Evolutionary conservation across 257 asterid species (phyloP), one percentile per base, ranked within the genome.

Genomic region (Asclepias syriaca): DNA sequence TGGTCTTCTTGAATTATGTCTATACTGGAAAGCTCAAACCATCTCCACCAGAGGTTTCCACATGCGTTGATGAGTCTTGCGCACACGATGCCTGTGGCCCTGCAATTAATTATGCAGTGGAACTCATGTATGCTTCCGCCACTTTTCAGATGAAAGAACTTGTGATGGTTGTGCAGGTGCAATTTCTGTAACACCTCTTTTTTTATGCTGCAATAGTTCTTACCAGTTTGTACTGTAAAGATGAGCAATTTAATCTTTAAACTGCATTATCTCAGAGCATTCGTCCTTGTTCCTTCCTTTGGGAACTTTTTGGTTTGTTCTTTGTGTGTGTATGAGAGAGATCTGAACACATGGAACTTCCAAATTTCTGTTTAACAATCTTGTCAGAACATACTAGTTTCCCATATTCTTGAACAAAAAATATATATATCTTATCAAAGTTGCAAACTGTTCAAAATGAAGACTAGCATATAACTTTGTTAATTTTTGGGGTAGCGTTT

Each of bases 1-100:
- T 61, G 79, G 82, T 81, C 64, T 58, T 83, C 78, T 77, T 85
- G 77, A 77, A 67, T 72, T 85, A 84, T 69, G 81, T 93, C 81
- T 93, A 93, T 74, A 83, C 93, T 0, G 98, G 97, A 65, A 93
- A 85, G 83, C 79, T 89, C 54, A 83, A 72, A 89, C 72, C 87
- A 0, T 74, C 90, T 73, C 92, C 93, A 4, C 74, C 85, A 0
- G 92, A 90, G 83, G 95, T 90, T 72, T 86, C 95, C 0, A 89
- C 88, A 21, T 93, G 98, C 74, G 91, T 93, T 24, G 98, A 93
- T 68, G 84, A 81, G 27, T 79, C 90, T 22, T 93, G 98, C 59
- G 81, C 81, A 49, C 98, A 93, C 65, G 90, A 84, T 64, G 96
- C 95, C 5, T 93, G 98, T 58, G 92, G 92, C 19, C 97, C 98